A percentile compares a stretch with the other conserved stretches of the same genome.
Conservation (phyloP, 2,329 filamentous ascomycete genomes). For the Aspergillus brunneoviolaceus region DNA sequence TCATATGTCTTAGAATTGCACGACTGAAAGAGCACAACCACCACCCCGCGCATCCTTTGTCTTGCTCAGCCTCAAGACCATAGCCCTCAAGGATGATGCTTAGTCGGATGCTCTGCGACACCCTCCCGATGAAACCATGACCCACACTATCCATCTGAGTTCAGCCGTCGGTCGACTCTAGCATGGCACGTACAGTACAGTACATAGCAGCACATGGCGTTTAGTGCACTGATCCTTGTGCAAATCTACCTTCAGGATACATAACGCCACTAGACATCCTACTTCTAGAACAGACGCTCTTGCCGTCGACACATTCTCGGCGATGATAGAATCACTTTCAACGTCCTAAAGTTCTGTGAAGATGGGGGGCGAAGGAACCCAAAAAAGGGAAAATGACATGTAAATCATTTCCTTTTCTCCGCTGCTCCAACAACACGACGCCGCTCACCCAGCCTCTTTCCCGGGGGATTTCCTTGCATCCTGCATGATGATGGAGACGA, state of each 20-base stretch:
- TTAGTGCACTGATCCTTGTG: neutral
- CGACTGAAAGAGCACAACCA: neutral
- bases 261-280: neutral
- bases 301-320: neutral
- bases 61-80: neutral
- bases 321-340: no score
- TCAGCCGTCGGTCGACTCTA: neutral
- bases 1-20: neutral
- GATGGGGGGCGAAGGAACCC: neutral
- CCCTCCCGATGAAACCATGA: neutral
- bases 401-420: neutral
- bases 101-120: neutral
- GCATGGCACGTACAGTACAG: neutral
- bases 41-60: neutral
- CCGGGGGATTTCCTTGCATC: slow-evolving; percentile 1
- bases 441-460: neutral
- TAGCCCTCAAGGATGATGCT: neutral
- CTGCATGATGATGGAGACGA: neutral
- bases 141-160: neutral
- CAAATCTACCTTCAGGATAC: neutral
- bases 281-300: neutral
- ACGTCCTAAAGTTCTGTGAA: neutral
- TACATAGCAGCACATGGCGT: neutral
- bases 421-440: neutral
- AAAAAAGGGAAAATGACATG: neutral